Evolutionary conservation across 2,329 filamentous ascomycete species (phyloP).

Genomic region (Trichothecium roseum): DNA sequence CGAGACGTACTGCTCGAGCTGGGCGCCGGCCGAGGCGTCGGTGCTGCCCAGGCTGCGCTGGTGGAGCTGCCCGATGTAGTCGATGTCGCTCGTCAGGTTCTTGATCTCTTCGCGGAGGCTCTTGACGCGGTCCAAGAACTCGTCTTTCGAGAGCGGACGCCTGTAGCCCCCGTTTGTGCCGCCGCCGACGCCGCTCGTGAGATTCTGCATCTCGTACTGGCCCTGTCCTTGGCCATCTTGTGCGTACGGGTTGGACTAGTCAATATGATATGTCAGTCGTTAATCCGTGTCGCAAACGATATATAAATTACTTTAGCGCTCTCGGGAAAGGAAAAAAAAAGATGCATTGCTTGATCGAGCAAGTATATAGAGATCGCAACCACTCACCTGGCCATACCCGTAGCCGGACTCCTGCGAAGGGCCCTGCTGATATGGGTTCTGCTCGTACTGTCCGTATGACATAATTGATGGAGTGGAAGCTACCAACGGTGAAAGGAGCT

Average conservation of each 20-base stretch:
- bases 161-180: slow-evolving; percentile 15
- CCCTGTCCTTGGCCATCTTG: slow-evolving; percentile 21
- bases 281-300: background rate
- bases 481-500: too few species aligned
- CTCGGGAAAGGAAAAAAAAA: slow-evolving; percentile 4
- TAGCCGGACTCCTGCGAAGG: slow-evolving; percentile 36
- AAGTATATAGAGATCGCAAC: background rate
- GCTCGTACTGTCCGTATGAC: slow-evolving; percentile 53
- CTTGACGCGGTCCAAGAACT: slow-evolving; percentile 59
- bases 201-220: slow-evolving; percentile 46
- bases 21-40: slow-evolving; percentile 42
- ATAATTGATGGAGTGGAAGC: slow-evolving; percentile 26
- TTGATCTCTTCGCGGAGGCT: slow-evolving; percentile 58
- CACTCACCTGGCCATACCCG: slow-evolving; percentile 33
- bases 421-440: slow-evolving; percentile 53
- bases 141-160: slow-evolving; percentile 36
- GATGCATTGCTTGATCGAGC: background rate
- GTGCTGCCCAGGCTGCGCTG: slow-evolving; percentile 60
- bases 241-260: slow-evolving; percentile 18
- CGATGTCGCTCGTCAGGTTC: slow-evolving; percentile 54
- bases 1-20: slow-evolving; percentile 57
- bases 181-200: slow-evolving; percentile 22
- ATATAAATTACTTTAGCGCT: background rate
- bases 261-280: too few species aligned
- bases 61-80: slow-evolving; percentile 58